Conservation (phyloP, 306 rosid species). For the Cicer yamashitae region DNA sequence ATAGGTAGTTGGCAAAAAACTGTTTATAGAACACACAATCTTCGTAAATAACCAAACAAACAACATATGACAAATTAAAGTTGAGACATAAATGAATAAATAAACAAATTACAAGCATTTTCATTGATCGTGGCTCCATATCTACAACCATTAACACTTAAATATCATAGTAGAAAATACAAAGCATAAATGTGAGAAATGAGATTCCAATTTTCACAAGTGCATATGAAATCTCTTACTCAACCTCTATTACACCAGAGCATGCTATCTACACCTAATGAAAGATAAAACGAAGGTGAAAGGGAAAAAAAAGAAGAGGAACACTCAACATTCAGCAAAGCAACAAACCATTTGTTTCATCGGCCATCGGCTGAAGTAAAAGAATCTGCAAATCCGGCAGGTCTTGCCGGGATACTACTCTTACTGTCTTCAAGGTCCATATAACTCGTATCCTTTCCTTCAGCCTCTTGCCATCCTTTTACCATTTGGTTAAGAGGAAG, state of each 20-base stretch:
- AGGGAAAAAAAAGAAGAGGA: constrained; percentile 24
- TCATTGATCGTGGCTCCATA: constrained; percentile 53
- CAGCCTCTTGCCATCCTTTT: constrained; percentile 97
- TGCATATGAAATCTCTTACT: constrained; percentile 55
- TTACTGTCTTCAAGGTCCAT: constrained; percentile 82
- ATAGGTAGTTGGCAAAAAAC: neutral
- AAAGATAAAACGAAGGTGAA: constrained; percentile 21
- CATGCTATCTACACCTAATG: constrained; percentile 64
- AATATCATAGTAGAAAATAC: constrained; percentile 50
- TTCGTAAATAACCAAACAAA: constrained; percentile 32
- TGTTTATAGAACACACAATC: neutral
- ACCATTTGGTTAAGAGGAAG: constrained; percentile 97
- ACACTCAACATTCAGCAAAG: constrained; percentile 21
- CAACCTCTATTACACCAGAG: constrained; percentile 44
- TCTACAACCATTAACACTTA: constrained; percentile 57
- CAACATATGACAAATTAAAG: constrained; percentile 29
- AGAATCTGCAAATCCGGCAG: constrained; percentile 93
- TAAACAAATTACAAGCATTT: constrained; percentile 52
- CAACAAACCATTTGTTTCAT: constrained; percentile 57
- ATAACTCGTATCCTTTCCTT: constrained; percentile 79
- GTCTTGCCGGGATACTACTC: constrained; percentile 95
- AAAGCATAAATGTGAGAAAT: constrained; percentile 52
- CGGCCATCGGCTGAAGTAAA: constrained; percentile 97
- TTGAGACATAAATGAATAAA: constrained; percentile 42
- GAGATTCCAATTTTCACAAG: constrained; percentile 3